These are phyloP conservation scores for Hanseniaspora gamundiae DNA, from an alignment of 1,139 yeast species.

Conservation along the genomic window DNA sequence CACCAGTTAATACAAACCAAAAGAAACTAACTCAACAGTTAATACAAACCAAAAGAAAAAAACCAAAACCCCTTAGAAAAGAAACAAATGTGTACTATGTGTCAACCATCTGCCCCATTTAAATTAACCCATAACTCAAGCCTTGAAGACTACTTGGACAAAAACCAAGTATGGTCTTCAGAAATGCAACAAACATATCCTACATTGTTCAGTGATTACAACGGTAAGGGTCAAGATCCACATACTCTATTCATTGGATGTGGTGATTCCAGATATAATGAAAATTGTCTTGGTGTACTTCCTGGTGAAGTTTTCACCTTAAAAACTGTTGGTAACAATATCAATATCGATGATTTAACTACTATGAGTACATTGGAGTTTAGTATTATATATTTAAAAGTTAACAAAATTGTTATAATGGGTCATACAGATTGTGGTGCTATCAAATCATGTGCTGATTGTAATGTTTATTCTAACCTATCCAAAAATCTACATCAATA, in stretches of 20 bases:
- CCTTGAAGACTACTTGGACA: conserved; percentile 50
- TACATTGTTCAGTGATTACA: conserved; percentile 46
- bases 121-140: conserved; percentile 45
- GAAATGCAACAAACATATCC: conserved; percentile 50
- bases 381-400: conserved; percentile 79
- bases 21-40: no score
- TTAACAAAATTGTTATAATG: conserved; percentile 73
- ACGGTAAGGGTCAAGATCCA: conserved; percentile 81
- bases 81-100: conserved; percentile 4
- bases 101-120: conserved; percentile 31
- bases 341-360: conserved; percentile 60
- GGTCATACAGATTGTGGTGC: conserved; percentile 99
- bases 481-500: conserved; percentile 41
- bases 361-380: conserved; percentile 79
- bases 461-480: conserved; percentile 24
- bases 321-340: conserved; percentile 81
- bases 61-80: background rate
- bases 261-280: conserved; percentile 86
- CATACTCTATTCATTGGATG: conserved; percentile 96
- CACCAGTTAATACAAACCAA: background rate
- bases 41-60: background rate
- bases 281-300: conserved; percentile 59
- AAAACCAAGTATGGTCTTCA: conserved; percentile 60
- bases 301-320: conserved; percentile 96
- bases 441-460: conserved; percentile 57